Evolutionary conservation across 2,329 filamentous ascomycete genomes (phyloP).

Genomic region (Bipolaris victoriae): DNA sequence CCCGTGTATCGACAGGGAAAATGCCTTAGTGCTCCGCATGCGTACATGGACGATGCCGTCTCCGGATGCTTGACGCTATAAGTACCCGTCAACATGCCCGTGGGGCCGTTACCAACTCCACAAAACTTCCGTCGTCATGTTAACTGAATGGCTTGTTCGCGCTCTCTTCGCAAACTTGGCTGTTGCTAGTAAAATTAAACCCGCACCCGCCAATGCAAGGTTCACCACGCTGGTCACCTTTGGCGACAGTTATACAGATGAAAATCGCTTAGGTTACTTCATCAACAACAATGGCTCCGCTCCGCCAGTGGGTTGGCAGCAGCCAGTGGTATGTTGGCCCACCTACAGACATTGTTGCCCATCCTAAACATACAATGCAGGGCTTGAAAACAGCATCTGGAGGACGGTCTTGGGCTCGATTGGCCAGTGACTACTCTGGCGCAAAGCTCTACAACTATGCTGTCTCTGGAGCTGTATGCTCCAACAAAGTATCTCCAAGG

Average conservation of each 20-base stretch:
- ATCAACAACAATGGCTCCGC: slow-evolving; percentile 59
- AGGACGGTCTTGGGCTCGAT: slow-evolving; percentile 72
- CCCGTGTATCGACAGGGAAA: slow-evolving; percentile 19
- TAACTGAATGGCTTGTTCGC: slow-evolving; percentile 26
- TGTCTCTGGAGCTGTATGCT: slow-evolving; percentile 74
- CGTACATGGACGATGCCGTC: slow-evolving; percentile 7
- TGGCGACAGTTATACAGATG: slow-evolving; percentile 79
- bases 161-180: slow-evolving; percentile 30
- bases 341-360: background rate
- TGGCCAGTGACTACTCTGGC: slow-evolving; percentile 65
- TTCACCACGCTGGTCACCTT: slow-evolving; percentile 72
- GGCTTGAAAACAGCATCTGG: slow-evolving; percentile 65
- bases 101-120: background rate
- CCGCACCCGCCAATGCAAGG: slow-evolving; percentile 50
- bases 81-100: slow-evolving; percentile 15
- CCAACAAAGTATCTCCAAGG: slow-evolving; percentile 69
- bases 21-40: slow-evolving; percentile 13
- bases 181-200: slow-evolving; percentile 24
- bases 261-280: slow-evolving; percentile 71
- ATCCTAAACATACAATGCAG: slow-evolving; percentile 20
- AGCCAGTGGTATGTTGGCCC: slow-evolving; percentile 50
- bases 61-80: slow-evolving; percentile 18
- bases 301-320: slow-evolving; percentile 67
- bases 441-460: slow-evolving; percentile 70
- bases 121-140: slow-evolving; percentile 25